Percentiles rank a stretch among this genome's conserved stretches.
Conservation (phyloP, 768 basidiomycete species). For the Termitomyces sp. region DNA sequence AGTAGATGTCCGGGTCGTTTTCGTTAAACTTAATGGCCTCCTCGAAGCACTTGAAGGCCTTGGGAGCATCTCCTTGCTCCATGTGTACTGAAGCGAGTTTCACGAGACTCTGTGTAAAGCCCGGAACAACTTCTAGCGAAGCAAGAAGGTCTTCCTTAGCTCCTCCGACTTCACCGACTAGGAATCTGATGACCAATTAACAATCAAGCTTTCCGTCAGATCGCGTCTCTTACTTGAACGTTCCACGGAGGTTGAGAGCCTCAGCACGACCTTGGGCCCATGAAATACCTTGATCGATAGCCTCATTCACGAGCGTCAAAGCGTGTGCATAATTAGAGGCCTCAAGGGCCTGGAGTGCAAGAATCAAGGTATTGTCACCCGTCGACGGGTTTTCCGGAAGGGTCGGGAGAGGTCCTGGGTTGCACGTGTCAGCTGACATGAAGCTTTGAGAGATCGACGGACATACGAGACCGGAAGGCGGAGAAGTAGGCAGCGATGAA, state of each 20-base stretch:
- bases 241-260: constrained; percentile 89
- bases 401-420: constrained; percentile 55
- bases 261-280: constrained; percentile 73
- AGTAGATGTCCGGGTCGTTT: constrained; percentile 92
- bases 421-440: neutral
- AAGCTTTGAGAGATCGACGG: neutral
- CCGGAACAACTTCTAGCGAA: constrained; percentile 60
- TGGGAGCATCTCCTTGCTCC: constrained; percentile 82
- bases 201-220: neutral
- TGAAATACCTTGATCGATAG: constrained; percentile 82
- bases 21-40: constrained; percentile 78
- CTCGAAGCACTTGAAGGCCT: constrained; percentile 89
- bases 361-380: constrained; percentile 79
- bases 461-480: constrained; percentile 86
- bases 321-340: constrained; percentile 84
- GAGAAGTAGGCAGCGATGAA: constrained; percentile 96
- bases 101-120: constrained; percentile 83
- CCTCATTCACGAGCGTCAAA: constrained; percentile 74
- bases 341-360: constrained; percentile 78
- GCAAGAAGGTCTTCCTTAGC: constrained; percentile 82
- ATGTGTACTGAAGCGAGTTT: constrained; percentile 97
- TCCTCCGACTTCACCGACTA: constrained; percentile 75
- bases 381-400: constrained; percentile 71
- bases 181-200: constrained; percentile 51
- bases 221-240: constrained; percentile 74